These are phyloP conservation scores for Geotrichum histeridarum DNA, from an alignment of 1,139 yeast species.

Conservation along the genomic window DNA sequence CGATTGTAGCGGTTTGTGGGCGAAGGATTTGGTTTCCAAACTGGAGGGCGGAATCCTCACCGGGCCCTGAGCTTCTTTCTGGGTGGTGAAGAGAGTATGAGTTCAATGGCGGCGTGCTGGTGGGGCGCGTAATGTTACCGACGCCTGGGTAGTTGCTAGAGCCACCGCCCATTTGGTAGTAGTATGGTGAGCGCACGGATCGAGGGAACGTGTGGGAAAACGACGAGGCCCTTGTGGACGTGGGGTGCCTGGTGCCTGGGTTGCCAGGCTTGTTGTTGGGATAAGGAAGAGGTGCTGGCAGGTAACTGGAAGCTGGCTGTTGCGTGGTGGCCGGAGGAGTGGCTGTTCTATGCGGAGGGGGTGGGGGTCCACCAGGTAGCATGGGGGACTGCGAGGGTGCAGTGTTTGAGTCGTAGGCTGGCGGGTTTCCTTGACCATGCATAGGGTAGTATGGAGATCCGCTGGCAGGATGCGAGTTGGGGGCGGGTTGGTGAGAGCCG, in stretches of 20 bases:
- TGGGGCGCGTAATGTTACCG: slow-evolving; percentile 11
- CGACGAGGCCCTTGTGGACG: slow-evolving; percentile 3
- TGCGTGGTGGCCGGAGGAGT: slow-evolving; percentile 4
- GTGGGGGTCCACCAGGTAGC: slow-evolving; percentile 2
- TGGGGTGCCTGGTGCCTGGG: background rate
- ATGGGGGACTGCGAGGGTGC: slow-evolving; percentile 11
- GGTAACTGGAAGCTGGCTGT: slow-evolving; percentile 1
- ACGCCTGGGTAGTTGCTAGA: background rate
- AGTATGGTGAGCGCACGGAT: slow-evolving; percentile 8
- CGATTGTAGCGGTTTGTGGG: slow-evolving; percentile 16
- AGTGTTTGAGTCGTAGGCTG: background rate
- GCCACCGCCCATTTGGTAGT: slow-evolving; percentile 2
- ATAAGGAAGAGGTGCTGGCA: slow-evolving; percentile 7
- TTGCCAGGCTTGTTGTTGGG: background rate
- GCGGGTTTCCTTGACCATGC: slow-evolving; percentile 4
- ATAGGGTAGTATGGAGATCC: slow-evolving; percentile 6
- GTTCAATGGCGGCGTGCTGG: slow-evolving; percentile 17
- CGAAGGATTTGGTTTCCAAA: slow-evolving; percentile 15
- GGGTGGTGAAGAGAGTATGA: slow-evolving; percentile 9
- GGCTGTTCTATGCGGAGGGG: background rate
- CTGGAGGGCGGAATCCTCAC: slow-evolving; percentile 10
- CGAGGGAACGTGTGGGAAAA: slow-evolving; percentile 12
- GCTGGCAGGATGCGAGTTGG: background rate
- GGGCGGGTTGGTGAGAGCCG: slow-evolving; percentile 7
- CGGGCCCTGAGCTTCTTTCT: background rate